phyloP scores from a whole-genome alignment of 2,329 filamentous ascomycete species.

The Paecilomyces sp. region DNA sequence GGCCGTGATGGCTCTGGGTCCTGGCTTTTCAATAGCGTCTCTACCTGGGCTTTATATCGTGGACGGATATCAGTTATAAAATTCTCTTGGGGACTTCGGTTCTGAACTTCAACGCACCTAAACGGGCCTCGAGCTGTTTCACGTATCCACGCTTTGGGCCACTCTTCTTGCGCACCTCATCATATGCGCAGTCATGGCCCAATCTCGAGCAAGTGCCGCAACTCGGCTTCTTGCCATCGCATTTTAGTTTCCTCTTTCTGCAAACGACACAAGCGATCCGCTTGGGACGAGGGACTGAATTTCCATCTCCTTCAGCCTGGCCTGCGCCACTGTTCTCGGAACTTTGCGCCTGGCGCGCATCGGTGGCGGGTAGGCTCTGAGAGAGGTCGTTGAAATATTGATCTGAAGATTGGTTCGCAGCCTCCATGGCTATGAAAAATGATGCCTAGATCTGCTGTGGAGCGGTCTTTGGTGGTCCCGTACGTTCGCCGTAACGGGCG shows the following conservation, averaged over 20 bases:
- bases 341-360: conserved; percentile 21
- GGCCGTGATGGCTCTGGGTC: conserved; percentile 41
- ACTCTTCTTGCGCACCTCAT: conserved; percentile 89
- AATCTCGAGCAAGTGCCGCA: conserved; percentile 86
- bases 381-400: conserved; percentile 54
- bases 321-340: conserved; percentile 11
- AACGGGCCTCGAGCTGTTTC: conserved; percentile 82
- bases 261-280: conserved; percentile 93
- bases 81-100: conserved; percentile 7
- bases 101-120: conserved; percentile 54
- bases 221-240: conserved; percentile 75
- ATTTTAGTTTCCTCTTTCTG: conserved; percentile 83
- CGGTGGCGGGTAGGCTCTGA: conserved; percentile 29
- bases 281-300: conserved; percentile 73
- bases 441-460: neutral
- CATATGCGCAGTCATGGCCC: conserved; percentile 80
- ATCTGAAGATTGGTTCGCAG: conserved; percentile 21
- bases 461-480: neutral
- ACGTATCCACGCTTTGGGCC: conserved; percentile 92
- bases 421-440: conserved; percentile 2
- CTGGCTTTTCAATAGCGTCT: conserved; percentile 79
- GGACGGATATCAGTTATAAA: conserved; percentile 8
- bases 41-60: conserved; percentile 68
- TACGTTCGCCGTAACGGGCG: neutral
- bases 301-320: conserved; percentile 37